phyloP scores from a whole-genome alignment of 768 basidiomycete species.

The Neoboletus brunneissimus region DNA sequence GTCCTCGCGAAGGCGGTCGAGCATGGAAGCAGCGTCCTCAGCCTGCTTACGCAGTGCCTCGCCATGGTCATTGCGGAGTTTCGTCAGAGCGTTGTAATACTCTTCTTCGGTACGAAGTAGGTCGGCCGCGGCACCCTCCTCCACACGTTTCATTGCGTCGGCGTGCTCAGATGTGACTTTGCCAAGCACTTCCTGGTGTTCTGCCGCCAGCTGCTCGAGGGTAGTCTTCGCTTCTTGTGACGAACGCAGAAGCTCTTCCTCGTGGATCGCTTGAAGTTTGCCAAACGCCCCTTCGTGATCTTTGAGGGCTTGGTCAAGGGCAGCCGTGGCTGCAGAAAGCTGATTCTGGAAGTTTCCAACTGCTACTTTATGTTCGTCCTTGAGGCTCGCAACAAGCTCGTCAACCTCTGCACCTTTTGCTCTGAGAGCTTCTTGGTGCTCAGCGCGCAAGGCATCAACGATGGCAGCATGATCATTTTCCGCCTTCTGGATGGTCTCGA shows the following conservation, averaged over 20 bases:
- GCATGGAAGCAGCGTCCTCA: conserved; percentile 53
- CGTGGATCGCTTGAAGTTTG: conserved; percentile 52
- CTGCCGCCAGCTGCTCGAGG: conserved; percentile 46
- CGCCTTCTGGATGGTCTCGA: conserved; percentile 47
- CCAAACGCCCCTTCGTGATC: conserved; percentile 63
- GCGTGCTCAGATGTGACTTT: conserved; percentile 54
- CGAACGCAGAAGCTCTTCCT: conserved; percentile 50
- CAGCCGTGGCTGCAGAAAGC: conserved; percentile 40
- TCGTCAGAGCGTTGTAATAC: conserved; percentile 77
- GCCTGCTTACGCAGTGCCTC: conserved; percentile 61
- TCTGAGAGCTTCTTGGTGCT: conserved; percentile 45
- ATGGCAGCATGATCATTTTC: conserved; percentile 48
- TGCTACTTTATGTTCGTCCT: conserved; percentile 46
- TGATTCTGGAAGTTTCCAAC: conserved; percentile 42
- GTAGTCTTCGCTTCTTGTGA: conserved; percentile 53
- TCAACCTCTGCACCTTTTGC: conserved; percentile 43
- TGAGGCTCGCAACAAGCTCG: conserved; percentile 42
- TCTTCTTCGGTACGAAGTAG: conserved; percentile 75
- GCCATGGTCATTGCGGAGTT: conserved; percentile 70
- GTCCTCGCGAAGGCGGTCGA: conserved; percentile 75
- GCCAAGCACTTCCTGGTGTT: conserved; percentile 52
- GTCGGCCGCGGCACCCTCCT: conserved; percentile 52
- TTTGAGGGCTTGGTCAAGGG: conserved; percentile 47
- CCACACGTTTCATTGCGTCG: conserved; percentile 55
- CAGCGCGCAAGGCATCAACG: conserved; percentile 44